Base-by-base conservation (phyloP, 805 yeast species). In the Cyberlindnera veronae region DNA sequence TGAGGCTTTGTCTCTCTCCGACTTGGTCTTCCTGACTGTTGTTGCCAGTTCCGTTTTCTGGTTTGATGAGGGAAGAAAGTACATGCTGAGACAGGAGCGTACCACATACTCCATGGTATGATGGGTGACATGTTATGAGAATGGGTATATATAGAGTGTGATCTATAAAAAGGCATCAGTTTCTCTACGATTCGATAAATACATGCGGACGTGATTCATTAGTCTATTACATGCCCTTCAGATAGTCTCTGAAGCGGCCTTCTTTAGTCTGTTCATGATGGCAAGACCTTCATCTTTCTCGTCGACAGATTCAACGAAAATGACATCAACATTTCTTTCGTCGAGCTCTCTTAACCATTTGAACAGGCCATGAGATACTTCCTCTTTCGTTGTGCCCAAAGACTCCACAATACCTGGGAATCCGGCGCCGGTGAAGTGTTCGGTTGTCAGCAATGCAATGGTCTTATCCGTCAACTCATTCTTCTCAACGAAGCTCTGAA, bases 251-350 rank as follows among this genome's bases (percentile, higher is more conserved):
- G 75, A 63, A 0, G 97, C 95, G 4, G 97, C 97, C 60, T 90
- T 90, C 26, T 74, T 69, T 23, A 91, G 67, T 51, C 99, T 67
- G 60, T 93, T 93, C 96, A 93, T 91, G 27, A 93, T 83, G 0
- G 99, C 99, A 41, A 90, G 68, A 0, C 99, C 99, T 56, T 89
- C 93, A 38, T 82, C 73, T 1, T 68, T 64, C 48, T 84, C 89
- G 20, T 69, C 76, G 7, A 89, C 76, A 0, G 95, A 95, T 60
- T 90, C 97, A 1, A 90, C 89, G 34, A 93, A 69, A 9, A 93
- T 88, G 27, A 78, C 49, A 45, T 84, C 88, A 3, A 79, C 89
- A 9, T 37, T 28, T 17, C 61, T 48, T 39, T 77, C 83, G 58
- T 93, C 99, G 13, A 86, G 81, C 31, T 80, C 79, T 52, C 99